Evolutionary conservation across 1,284 basidiomycete genomes (phyloP), one percentile per base, ranked within the genome.

Genomic region (Athelia sp.): DNA sequence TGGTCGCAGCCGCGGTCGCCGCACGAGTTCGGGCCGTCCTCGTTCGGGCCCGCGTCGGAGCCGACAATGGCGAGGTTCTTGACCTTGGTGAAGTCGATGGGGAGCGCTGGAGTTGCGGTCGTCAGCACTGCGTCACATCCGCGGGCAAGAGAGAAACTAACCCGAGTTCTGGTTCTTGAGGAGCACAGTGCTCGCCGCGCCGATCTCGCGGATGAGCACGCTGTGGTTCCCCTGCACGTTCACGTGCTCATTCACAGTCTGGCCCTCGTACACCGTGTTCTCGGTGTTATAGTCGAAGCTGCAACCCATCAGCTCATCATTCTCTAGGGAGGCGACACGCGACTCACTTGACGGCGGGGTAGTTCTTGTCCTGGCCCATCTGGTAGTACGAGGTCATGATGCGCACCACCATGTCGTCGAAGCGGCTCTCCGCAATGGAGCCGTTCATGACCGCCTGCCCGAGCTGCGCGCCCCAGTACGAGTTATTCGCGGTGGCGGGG

Each of bases 11-110:
- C 70, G 43, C 68, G 68, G 47, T 84, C 81, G 1, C 62, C 6
- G 54, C 70, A 84, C 43, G 75, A 74, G 58, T 85, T 86, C 0
- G 84, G 77, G 0, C 84, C 83, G 18, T 69, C 62, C 4, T 58
- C 55, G 6, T 76, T 72, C 0, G 83, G 79, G 6, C 74, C 78
- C 4, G 84, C 79, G 54, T 84, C 84, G 22, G 80, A 69, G n/a
- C 69, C 69, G 22, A 70, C 56, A 49, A 73, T 36, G 1, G 58
- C 61, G 1, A 71, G 49, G 18, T 62, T 73, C 51, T 56, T 57
- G 10, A 69, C 69, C 34, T 65, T 68, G 6, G 60, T 55, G 29
- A 32, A 47, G 18, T 61, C 57, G 35, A 89, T 68, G 0, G 87
- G 87, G 0, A 90, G 66, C 0, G 66, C 72, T 3, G 29, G 4